These are phyloP conservation scores for Penicillium oxalicum DNA, from an alignment of 2,329 filamentous ascomycete genomes.

Conservation along the genomic window DNA sequence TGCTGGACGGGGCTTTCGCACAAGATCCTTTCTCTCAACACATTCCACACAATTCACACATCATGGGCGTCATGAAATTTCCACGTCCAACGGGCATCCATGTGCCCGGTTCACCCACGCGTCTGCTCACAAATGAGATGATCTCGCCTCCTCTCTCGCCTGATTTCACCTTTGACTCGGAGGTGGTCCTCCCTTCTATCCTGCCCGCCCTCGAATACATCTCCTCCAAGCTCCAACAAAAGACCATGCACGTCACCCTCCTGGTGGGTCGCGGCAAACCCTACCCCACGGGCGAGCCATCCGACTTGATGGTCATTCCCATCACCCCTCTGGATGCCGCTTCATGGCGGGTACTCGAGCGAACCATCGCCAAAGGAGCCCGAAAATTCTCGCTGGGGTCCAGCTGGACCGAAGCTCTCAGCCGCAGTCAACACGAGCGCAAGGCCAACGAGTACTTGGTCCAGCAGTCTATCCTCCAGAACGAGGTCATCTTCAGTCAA, in stretches of 20 bases:
- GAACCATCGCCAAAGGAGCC: conserved; percentile 32
- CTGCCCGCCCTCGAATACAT: conserved; percentile 40
- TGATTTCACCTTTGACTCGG: conserved; percentile 34
- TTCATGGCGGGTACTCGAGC: conserved; percentile 28
- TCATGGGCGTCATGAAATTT: conserved; percentile 33
- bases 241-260: conserved; percentile 36
- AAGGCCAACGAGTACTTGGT: conserved; percentile 38
- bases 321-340: conserved; percentile 28
- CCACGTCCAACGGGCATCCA: conserved; percentile 33
- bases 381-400: conserved; percentile 34
- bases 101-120: conserved; percentile 29
- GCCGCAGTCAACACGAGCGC: conserved; percentile 31
- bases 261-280: conserved; percentile 38
- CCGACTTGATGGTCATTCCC: conserved; percentile 36
- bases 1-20: too few relatives aligned
- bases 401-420: conserved; percentile 36
- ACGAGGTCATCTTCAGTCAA: conserved; percentile 41
- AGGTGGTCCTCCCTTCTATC: conserved; percentile 31
- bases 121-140: conserved; percentile 36
- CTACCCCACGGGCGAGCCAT: conserved; percentile 33
- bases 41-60: not conserved
- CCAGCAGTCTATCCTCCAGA: conserved; percentile 40
- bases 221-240: conserved; percentile 36
- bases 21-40: too few relatives aligned
- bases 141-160: conserved; percentile 39